Percentiles rank a stretch among this genome's conserved stretches.
phyloP scores from a whole-genome alignment of 306 rosid species.

The Rosa chinensis region DNA sequence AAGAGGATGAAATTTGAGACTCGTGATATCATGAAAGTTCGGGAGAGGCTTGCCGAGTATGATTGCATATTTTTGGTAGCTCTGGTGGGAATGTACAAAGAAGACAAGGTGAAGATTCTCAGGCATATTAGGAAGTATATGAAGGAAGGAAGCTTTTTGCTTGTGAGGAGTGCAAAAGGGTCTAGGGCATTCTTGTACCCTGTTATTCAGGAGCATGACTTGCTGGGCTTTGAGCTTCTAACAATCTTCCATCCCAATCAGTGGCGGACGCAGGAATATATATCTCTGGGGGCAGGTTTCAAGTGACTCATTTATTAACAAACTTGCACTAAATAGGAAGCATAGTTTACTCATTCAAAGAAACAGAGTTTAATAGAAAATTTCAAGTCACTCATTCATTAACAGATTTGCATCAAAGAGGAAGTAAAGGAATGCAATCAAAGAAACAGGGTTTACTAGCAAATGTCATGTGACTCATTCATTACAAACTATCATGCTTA shows the following conservation, averaged over 20 bases:
- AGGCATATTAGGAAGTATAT: conserved; percentile 53
- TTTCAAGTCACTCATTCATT: too few relatives aligned
- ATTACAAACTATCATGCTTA: too few relatives aligned
- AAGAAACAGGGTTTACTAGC: too few relatives aligned
- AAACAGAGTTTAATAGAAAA: too few relatives aligned
- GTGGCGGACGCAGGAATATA: too few relatives aligned
- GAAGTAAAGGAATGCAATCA: too few relatives aligned
- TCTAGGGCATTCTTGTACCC: conserved; percentile 79
- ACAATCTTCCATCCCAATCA: conserved; percentile 56
- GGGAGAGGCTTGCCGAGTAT: conserved; percentile 53
- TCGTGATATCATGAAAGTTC: conserved; percentile 47
- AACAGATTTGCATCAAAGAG: too few relatives aligned
- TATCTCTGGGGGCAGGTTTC: too few relatives aligned
- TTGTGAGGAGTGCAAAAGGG: conserved; percentile 75
- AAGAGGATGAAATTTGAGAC: conserved; percentile 77
- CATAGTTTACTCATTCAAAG: too few relatives aligned
- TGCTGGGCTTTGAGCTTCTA: conserved; percentile 59
- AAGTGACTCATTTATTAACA: too few relatives aligned
- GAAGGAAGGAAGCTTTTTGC: conserved; percentile 59
- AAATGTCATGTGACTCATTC: too few relatives aligned
- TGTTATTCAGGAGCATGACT: conserved; percentile 47
- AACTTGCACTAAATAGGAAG: too few relatives aligned
- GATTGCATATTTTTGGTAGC: conserved; percentile 78
- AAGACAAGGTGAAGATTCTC: conserved; percentile 54
- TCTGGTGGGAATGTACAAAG: conserved; percentile 61